Evolutionary conservation across 2,329 filamentous ascomycete genomes (phyloP).

Genomic region (Bipolaris victoriae): DNA sequence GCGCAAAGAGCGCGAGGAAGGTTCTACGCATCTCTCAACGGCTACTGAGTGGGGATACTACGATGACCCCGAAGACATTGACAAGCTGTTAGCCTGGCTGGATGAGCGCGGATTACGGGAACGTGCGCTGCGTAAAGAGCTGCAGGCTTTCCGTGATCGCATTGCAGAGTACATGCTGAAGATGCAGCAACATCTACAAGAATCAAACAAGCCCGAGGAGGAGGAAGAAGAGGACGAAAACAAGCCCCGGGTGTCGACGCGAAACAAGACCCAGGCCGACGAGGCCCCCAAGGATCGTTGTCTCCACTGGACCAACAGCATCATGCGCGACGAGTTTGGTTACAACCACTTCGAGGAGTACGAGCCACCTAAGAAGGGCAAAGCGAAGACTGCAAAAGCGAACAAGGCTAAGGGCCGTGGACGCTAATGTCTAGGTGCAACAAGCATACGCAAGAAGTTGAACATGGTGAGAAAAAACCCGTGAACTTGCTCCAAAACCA

Average conservation of each 20-base stretch:
- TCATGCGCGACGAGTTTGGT: conserved; percentile 63
- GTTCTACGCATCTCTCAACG: conserved; percentile 74
- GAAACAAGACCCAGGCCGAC: conserved; percentile 65
- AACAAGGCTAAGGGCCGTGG: conserved; percentile 37
- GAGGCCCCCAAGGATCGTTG: conserved; percentile 62
- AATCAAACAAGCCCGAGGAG: conserved; percentile 58
- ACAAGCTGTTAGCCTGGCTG: conserved; percentile 83
- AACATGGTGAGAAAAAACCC: background rate
- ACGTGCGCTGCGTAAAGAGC: conserved; percentile 83
- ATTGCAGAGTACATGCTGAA: conserved; percentile 82
- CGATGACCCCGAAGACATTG: conserved; percentile 77
- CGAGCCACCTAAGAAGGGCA: conserved; percentile 57
- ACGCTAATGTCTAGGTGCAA: conserved; percentile 19
- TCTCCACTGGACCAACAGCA: conserved; percentile 69
- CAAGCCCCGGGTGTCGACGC: conserved; percentile 64
- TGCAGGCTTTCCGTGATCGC: conserved; percentile 74
- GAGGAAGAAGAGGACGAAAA: conserved; percentile 53
- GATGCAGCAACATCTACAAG: conserved; percentile 73
- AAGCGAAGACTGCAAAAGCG: conserved; percentile 46
- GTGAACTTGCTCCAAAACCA: background rate
- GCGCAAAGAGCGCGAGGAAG: conserved; percentile 86
- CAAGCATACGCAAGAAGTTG: conserved; percentile 8
- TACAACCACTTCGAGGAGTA: conserved; percentile 64
- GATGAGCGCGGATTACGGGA: conserved; percentile 88
- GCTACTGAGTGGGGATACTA: conserved; percentile 91